Conservation (phyloP, 2,329 filamentous ascomycete species). For the Diaporthe sp. region DNA sequence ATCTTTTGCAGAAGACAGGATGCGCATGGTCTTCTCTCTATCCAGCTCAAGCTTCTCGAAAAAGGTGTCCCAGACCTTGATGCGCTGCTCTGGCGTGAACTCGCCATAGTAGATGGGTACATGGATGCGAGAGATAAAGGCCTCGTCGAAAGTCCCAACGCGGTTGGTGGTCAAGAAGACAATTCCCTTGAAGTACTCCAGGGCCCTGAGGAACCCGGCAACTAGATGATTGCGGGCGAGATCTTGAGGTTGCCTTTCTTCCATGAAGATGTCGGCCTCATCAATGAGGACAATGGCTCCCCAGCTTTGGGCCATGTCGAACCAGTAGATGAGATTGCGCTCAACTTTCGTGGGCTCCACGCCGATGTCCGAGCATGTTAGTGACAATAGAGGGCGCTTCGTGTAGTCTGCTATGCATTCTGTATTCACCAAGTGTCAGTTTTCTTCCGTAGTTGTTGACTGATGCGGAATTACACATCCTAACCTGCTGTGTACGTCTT, state of each 20-base stretch:
- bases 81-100: neutral
- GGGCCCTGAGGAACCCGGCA: conserved; percentile 38
- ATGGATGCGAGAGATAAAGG: conserved; percentile 53
- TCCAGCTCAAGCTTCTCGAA: conserved; percentile 29
- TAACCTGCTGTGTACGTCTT: conserved; percentile 42
- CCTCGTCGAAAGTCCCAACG: conserved; percentile 50
- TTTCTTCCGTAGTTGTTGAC: neutral
- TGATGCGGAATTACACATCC: neutral
- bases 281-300: conserved; percentile 44
- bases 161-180: conserved; percentile 49
- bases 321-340: conserved; percentile 2
- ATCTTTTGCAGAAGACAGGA: neutral
- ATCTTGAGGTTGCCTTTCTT: neutral
- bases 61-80: conserved; percentile 13
- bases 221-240: neutral
- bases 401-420: no score
- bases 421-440: neutral
- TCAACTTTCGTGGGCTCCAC: conserved; percentile 14
- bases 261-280: conserved; percentile 48
- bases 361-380: conserved; percentile 40
- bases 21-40: neutral
- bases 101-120: conserved; percentile 50
- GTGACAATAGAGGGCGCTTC: conserved; percentile 44
- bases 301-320: conserved; percentile 8
- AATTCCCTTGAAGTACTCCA: conserved; percentile 49